phyloP scores from a whole-genome alignment of 2,329 filamentous ascomycete species.

The Fusarium tjaetaba region DNA sequence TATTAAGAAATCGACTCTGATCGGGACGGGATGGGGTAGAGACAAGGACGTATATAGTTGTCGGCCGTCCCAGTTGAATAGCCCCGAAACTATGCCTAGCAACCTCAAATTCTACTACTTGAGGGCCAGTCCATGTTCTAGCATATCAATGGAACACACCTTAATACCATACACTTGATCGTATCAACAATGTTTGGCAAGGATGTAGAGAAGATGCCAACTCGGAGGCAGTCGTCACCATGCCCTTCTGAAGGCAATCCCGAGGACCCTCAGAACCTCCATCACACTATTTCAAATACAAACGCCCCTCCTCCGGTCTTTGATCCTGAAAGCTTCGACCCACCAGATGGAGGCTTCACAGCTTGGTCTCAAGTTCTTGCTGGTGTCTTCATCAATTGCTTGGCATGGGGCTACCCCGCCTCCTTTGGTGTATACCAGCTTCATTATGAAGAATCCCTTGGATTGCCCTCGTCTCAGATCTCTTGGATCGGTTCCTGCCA shows the following conservation, averaged over 20 bases:
- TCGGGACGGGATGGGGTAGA: not conserved
- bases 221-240: slow-evolving; percentile 4
- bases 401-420: slow-evolving; percentile 62
- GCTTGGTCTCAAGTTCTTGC: slow-evolving; percentile 63
- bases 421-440: slow-evolving; percentile 66
- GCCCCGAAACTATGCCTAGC: not conserved
- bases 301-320: slow-evolving; percentile 37
- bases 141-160: slow-evolving; percentile 13
- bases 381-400: slow-evolving; percentile 57
- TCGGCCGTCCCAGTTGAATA: not conserved
- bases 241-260: not conserved
- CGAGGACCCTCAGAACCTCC: slow-evolving; percentile 15
- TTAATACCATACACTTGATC: not conserved
- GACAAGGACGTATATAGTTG: slow-evolving; percentile 33
- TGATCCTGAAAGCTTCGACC: slow-evolving; percentile 36
- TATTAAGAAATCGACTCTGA: not conserved
- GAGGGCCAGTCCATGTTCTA: not conserved
- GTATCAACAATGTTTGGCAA: slow-evolving; percentile 32
- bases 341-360: slow-evolving; percentile 57
- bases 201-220: slow-evolving; percentile 34
- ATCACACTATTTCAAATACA: slow-evolving; percentile 40
- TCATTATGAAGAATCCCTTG: slow-evolving; percentile 53
- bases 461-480: slow-evolving; percentile 49
- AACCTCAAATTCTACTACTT: not conserved
- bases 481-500: slow-evolving; percentile 62